Base-by-base conservation (phyloP, 441 rosid genomes). In the Gossypium gossypioides region DNA sequence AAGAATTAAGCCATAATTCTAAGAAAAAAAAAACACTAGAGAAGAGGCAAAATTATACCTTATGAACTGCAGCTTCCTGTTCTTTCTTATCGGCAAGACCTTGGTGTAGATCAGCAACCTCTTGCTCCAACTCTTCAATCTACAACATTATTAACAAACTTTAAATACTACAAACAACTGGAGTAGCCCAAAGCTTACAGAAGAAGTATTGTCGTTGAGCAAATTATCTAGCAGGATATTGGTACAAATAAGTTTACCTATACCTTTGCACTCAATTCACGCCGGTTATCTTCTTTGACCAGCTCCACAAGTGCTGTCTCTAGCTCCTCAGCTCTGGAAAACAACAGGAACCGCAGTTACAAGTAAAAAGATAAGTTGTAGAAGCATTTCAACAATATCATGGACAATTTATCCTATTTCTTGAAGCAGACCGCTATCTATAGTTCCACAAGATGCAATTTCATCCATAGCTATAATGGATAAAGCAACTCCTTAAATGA, bases 221-320 rank as follows among this genome's bases (percentile, higher is more conserved):
- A 68, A 51, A 29, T 16, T 15, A 51, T 54, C 19, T 5, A 37
- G 46, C 18, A 52, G 29, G 12, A 18, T 32, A 10, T 32, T 52
- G 19, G 13, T 19, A 18, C 50, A 29, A 71, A 27, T 59, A 68
- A 81, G 69, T 60, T 56, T 27, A 55, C 54, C 50, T 58, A 22
- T 83, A 89, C 94, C 91, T 70, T 61, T 62, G 91, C 91, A 76
- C 80, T 85, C 84, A 89, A 72, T 81, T 82, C 78, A 5, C 78
- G 80, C 72, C 88, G 82, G 73, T 89, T 89, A 64, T 89, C 94
- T 82, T 84, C 85, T 81, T 84, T 86, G 76, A 86, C 90, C 84
- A 89, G 83, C 81, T 89, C 94, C 83, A 87, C 82, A 52, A 87
- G 83, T 46, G 94, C 94, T 29, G 86, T 82, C 84, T 89, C 94